Percentiles rank a stretch among this genome's conserved stretches.
These are phyloP conservation scores for Rhododendron mucronatum DNA, from an alignment of 148 eudicot species.

Conservation along the genomic window DNA sequence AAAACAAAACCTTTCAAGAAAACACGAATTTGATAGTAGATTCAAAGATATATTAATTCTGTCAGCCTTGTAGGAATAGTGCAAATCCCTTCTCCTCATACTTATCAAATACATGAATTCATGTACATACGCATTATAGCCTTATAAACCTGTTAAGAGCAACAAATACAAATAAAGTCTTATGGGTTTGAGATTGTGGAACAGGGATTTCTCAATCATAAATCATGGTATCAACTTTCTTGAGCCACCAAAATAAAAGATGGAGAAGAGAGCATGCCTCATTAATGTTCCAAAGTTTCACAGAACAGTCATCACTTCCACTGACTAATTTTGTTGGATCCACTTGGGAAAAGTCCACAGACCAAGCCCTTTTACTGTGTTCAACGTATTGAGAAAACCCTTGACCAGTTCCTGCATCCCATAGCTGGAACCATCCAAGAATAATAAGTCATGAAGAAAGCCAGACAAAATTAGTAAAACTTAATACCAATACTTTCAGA, in stretches of 20 bases:
- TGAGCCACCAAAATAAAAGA: constrained; percentile 6
- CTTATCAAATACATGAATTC: not conserved
- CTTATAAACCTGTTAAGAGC: not conserved
- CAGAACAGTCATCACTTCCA: constrained; percentile 85
- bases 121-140: not conserved
- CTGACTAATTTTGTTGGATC: constrained; percentile 83
- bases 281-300: constrained; percentile 79
- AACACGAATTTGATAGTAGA: not conserved
- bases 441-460: not conserved
- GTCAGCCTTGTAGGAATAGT: not conserved
- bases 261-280: constrained; percentile 42
- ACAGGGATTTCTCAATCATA: not conserved
- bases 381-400: constrained; percentile 47
- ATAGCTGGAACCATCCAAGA: constrained; percentile 48
- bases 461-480: constrained; percentile 1
- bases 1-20: not conserved
- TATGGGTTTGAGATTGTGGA: not conserved
- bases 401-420: constrained; percentile 92
- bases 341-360: constrained; percentile 79
- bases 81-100: not conserved
- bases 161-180: not conserved
- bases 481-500: not conserved
- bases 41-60: not conserved
- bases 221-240: not conserved
- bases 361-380: constrained; percentile 86